Evolutionary conservation across 768 basidiomycete genomes (phyloP).

Genomic region (Pulveroboletus sp.): DNA sequence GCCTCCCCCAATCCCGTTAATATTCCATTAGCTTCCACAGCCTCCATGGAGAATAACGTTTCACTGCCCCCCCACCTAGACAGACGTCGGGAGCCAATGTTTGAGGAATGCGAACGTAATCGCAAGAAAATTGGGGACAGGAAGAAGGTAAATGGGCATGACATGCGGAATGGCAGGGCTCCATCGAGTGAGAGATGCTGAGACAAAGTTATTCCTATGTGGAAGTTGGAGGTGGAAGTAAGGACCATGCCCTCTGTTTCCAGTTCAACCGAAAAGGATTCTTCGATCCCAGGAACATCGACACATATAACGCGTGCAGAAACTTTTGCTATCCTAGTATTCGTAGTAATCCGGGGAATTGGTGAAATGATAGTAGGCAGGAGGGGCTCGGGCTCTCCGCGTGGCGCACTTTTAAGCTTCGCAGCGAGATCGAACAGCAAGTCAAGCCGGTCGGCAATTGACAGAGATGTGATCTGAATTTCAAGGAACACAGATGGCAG

Average conservation of each 20-base stretch:
- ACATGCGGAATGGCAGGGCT: conserved; percentile 44
- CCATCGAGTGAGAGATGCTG: conserved; percentile 28
- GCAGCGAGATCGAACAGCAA: conserved; percentile 41
- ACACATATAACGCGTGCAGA: conserved; percentile 49
- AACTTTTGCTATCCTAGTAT: conserved; percentile 48
- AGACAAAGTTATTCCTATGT: conserved; percentile 19
- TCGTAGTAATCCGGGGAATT: conserved; percentile 50
- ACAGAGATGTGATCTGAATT: conserved; percentile 41
- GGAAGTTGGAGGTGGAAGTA: conserved; percentile 43
- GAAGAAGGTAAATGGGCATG: conserved; percentile 38
- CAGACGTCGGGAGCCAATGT: conserved; percentile 24
- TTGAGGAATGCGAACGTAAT: conserved; percentile 38
- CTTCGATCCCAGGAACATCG: conserved; percentile 36
- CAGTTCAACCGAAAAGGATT: conserved; percentile 53
- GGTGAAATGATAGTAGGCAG: conserved; percentile 33
- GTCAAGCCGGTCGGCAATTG: conserved; percentile 54
- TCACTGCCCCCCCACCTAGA: conserved; percentile 37
- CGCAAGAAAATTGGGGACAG: conserved; percentile 54
- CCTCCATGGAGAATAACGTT: conserved; percentile 58
- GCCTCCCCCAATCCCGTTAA: conserved; percentile 51
- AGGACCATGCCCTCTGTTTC: conserved; percentile 52
- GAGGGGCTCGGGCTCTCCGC: conserved; percentile 8
- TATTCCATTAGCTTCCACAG: conserved; percentile 45
- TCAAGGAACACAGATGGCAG: conserved; percentile 52
- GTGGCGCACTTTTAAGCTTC: conserved; percentile 17